Evolutionary conservation across 2,329 filamentous ascomycete species (phyloP).

Genomic region (Claviceps sp.): DNA sequence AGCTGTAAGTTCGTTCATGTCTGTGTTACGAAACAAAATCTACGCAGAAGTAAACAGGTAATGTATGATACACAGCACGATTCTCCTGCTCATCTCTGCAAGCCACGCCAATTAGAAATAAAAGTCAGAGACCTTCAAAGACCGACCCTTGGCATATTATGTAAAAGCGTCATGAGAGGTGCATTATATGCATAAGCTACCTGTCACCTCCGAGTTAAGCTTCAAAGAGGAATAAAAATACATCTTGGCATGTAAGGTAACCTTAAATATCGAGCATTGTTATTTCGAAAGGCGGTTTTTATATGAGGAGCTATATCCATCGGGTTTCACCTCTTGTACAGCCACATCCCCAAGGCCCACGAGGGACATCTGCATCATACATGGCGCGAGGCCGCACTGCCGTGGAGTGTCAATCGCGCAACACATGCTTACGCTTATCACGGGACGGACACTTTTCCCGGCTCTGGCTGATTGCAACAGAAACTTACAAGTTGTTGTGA

Average conservation of each 20-base stretch:
- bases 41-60: neutral
- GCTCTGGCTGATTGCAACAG: too few species aligned
- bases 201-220: neutral
- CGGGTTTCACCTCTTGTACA: too few species aligned
- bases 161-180: neutral
- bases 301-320: too few species aligned
- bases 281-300: too few species aligned
- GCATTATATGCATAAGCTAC: neutral
- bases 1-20: neutral
- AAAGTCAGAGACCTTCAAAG: neutral
- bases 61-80: neutral
- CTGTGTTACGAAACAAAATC: neutral
- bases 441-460: too few species aligned
- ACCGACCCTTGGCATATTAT: neutral
- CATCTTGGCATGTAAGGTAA: conserved; percentile 1
- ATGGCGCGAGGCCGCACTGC: too few species aligned
- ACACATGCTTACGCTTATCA: too few species aligned
- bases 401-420: too few species aligned
- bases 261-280: neutral
- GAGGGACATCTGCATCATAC: too few species aligned
- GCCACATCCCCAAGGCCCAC: too few species aligned
- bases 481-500: too few species aligned
- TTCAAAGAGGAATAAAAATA: neutral
- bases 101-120: neutral
- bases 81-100: too few species aligned